These are phyloP conservation scores for Eutrema salsugineum DNA, from an alignment of 441 rosid species.

Conservation along the genomic window DNA sequence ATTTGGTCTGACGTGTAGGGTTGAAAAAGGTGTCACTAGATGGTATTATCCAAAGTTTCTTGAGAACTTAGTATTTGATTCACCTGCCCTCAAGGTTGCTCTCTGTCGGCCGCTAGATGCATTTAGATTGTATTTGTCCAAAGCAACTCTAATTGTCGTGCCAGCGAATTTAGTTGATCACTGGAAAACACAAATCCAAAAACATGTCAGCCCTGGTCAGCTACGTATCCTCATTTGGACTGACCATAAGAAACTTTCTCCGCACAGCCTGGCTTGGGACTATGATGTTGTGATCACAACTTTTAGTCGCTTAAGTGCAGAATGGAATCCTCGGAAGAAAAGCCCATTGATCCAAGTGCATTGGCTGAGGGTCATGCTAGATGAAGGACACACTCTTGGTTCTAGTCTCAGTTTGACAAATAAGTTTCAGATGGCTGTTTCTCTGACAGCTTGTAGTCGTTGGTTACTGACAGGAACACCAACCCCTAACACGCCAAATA, in stretches of 20 bases:
- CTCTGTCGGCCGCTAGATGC: slow-evolving; percentile 75
- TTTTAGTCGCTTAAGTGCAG: slow-evolving; percentile 91
- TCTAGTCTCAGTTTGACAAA: slow-evolving; percentile 89
- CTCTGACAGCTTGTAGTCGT: slow-evolving; percentile 74
- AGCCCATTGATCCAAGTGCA: slow-evolving; percentile 94
- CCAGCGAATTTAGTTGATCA: slow-evolving; percentile 87
- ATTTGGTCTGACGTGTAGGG: slow-evolving; percentile 72
- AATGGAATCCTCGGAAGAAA: slow-evolving; percentile 76
- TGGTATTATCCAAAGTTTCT: slow-evolving; percentile 81
- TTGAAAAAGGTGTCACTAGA: slow-evolving; percentile 57
- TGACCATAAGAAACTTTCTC: slow-evolving; percentile 59
- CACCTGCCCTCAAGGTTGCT: slow-evolving; percentile 78
- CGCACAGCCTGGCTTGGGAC: slow-evolving; percentile 95
- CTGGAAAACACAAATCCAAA: slow-evolving; percentile 86
- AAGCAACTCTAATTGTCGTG: slow-evolving; percentile 87
- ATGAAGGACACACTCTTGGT: slow-evolving; percentile 99
- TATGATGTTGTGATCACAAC: slow-evolving; percentile 92
- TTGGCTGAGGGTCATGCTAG: slow-evolving; percentile 92
- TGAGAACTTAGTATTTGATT: slow-evolving; percentile 81
- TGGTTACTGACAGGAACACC: slow-evolving; percentile 99
- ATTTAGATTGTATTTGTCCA: slow-evolving; percentile 77
- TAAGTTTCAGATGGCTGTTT: slow-evolving; percentile 94
- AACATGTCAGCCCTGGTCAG: slow-evolving; percentile 78
- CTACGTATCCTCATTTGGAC: slow-evolving; percentile 76
- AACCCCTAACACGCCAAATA: slow-evolving; percentile 85